Conservation (phyloP, 2,329 filamentous ascomycete species). For the Penicillium sp. region DNA sequence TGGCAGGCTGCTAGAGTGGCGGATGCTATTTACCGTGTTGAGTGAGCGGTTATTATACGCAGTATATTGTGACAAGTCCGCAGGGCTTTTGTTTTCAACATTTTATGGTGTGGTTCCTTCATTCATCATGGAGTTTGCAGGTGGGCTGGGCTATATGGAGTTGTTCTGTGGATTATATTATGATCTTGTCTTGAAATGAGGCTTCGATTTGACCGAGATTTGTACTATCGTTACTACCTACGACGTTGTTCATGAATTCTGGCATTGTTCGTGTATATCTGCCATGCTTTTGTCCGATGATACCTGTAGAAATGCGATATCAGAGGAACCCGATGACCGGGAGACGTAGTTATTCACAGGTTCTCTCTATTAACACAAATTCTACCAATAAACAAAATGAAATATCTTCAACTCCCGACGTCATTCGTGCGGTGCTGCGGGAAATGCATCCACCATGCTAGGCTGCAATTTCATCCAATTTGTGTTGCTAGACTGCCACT, state of each 20-base stretch:
- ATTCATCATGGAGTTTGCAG: constrained; percentile 22
- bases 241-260: not conserved
- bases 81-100: constrained; percentile 22
- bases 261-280: not conserved
- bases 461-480: constrained; percentile 10
- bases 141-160: not conserved
- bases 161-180: constrained; percentile 1
- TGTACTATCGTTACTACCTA: not conserved
- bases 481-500: constrained; percentile 6
- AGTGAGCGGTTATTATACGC: constrained; percentile 8
- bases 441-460: constrained; percentile 11
- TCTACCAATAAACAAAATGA: constrained; percentile 16
- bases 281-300: constrained; percentile 4
- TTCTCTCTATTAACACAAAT: constrained; percentile 23
- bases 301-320: not conserved
- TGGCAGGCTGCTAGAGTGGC: constrained; percentile 74
- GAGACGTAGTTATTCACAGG: constrained; percentile 6
- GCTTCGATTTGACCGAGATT: not conserved
- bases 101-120: constrained; percentile 16
- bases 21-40: constrained; percentile 76
- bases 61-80: not conserved
- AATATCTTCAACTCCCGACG: constrained; percentile 2
- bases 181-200: not conserved
- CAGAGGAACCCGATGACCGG: not conserved
- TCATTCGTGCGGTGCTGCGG: constrained; percentile 9